Evolutionary conservation across 2,329 filamentous ascomycete species (phyloP).

Genomic region (Didymella lethalis): DNA sequence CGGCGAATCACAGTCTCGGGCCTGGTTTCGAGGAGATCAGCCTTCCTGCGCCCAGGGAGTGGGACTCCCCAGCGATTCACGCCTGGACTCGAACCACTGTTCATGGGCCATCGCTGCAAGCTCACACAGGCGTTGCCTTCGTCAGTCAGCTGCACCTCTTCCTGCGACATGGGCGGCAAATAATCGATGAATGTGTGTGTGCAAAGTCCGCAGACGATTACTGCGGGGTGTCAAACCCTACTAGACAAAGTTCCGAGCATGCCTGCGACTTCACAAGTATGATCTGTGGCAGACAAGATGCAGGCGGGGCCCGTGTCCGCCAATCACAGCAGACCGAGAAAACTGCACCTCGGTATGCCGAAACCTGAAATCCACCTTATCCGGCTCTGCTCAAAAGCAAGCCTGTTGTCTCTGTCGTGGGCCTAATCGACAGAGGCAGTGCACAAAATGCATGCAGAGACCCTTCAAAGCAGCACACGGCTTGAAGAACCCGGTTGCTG

Average conservation of each 20-base stretch:
- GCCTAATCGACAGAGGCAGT: conserved; percentile 4
- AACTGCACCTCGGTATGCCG: conserved; percentile 19
- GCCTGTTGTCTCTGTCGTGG: conserved; percentile 7
- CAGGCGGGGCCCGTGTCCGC: conserved; percentile 9
- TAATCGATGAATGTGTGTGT: not conserved
- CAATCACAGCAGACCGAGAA: conserved; percentile 19
- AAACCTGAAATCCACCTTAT: conserved; percentile 6
- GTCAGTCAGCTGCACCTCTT: conserved; percentile 13
- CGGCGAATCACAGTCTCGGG: conserved; percentile 22
- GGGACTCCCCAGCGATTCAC: conserved; percentile 19
- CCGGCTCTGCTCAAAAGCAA: conserved; percentile 7
- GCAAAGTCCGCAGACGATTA: conserved; percentile 7
- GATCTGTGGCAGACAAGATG: conserved; percentile 7
- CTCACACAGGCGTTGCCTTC: conserved; percentile 11
- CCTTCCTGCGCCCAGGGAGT: conserved; percentile 19
- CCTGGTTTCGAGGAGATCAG: conserved; percentile 18
- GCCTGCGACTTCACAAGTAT: conserved; percentile 17
- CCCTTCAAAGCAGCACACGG: conserved; percentile 9
- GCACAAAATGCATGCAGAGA: conserved; percentile 7
- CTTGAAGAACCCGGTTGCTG: conserved; percentile 7
- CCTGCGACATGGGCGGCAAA: conserved; percentile 2
- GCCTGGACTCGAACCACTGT: conserved; percentile 17
- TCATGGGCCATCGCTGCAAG: conserved; percentile 18
- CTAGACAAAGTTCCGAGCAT: conserved; percentile 14
- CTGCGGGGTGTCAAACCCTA: conserved; percentile 15